A percentile compares a stretch with the other conserved stretches of the same genome.
These are phyloP conservation scores for Fonsecaea pedrosoi DNA, from an alignment of 2,329 filamentous ascomycete genomes.

Conservation along the genomic window DNA sequence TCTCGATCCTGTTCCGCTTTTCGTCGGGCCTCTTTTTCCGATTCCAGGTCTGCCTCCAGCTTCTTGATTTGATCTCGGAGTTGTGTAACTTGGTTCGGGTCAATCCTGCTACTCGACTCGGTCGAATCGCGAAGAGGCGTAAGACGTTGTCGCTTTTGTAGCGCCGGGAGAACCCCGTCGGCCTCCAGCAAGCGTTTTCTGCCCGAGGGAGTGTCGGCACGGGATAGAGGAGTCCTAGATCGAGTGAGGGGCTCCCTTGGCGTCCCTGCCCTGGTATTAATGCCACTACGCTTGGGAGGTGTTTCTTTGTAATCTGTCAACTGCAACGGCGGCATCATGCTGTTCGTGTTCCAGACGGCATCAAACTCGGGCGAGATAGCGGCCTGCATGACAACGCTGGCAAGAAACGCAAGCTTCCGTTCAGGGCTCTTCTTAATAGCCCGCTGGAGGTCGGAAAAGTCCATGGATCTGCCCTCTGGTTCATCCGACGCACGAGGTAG, in stretches of 20 bases:
- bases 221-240: slow-evolving; percentile 37
- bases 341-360: slow-evolving; percentile 47
- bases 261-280: slow-evolving; percentile 30
- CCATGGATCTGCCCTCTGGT: slow-evolving; percentile 36
- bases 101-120: slow-evolving; percentile 31
- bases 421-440: slow-evolving; percentile 42
- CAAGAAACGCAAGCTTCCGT: slow-evolving; percentile 32
- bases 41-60: slow-evolving; percentile 31
- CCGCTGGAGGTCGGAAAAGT: slow-evolving; percentile 45
- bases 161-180: slow-evolving; percentile 34
- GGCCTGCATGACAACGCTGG: slow-evolving; percentile 28
- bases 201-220: slow-evolving; percentile 39
- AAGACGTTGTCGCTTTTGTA: slow-evolving; percentile 50
- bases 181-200: slow-evolving; percentile 43
- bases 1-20: slow-evolving; percentile 44
- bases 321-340: slow-evolving; percentile 48
- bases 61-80: slow-evolving; percentile 42
- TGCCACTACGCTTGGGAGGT: slow-evolving; percentile 30
- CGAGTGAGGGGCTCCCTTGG: slow-evolving; percentile 29
- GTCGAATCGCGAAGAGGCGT: slow-evolving; percentile 48
- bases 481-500: slow-evolving; percentile 35
- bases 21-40: slow-evolving; percentile 41
- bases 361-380: slow-evolving; percentile 48
- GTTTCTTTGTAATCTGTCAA: slow-evolving; percentile 43
- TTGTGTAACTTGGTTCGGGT: slow-evolving; percentile 40